Percentiles rank a stretch among this genome's conserved stretches.
phyloP scores from a whole-genome alignment of 192 early-diverging fungal genomes.

The Phycomyces blakesleeanus region DNA sequence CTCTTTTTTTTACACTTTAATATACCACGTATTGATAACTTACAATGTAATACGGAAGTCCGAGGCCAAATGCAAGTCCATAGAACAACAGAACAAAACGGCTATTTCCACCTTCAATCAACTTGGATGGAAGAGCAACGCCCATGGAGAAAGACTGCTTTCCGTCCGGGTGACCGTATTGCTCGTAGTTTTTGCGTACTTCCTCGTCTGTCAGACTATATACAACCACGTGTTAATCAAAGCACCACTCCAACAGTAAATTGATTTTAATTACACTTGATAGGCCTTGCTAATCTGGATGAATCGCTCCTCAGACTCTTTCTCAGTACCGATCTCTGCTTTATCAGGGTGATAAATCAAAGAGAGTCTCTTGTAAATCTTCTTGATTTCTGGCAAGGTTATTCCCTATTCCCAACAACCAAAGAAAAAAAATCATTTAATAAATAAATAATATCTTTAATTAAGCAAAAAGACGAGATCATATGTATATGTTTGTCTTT shows the following conservation, averaged over 20 bases:
- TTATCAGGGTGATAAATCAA: constrained; percentile 75
- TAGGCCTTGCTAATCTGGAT: constrained; percentile 90
- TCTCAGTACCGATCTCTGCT: constrained; percentile 61
- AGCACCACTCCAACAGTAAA: background rate
- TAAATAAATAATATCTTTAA: too few species aligned
- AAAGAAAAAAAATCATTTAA: too few species aligned
- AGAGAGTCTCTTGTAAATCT: constrained; percentile 67
- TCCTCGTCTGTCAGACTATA: constrained; percentile 87
- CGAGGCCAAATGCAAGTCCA: constrained; percentile 81
- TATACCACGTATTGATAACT: constrained; percentile 11
- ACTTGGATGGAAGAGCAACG: constrained; percentile 87
- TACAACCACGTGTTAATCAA: background rate
- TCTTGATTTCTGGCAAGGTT: constrained; percentile 57
- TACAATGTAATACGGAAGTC: constrained; percentile 83
- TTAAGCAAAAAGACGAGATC: background rate
- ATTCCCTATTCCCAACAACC: constrained; percentile 48
- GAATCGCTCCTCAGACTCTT: constrained; percentile 70
- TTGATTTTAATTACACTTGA: constrained; percentile 63
- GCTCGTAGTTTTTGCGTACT: constrained; percentile 86
- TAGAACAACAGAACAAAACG: constrained; percentile 83
- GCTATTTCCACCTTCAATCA: constrained; percentile 85
- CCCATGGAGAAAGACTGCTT: constrained; percentile 90
- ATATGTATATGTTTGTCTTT: too few species aligned
- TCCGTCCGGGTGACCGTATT: constrained; percentile 96
- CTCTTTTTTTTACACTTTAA: too few species aligned